Evolutionary conservation across 2,329 filamentous ascomycete genomes (phyloP), one percentile per base, ranked within the genome.

Genomic region (Arthrobotrys sphaeroides): DNA sequence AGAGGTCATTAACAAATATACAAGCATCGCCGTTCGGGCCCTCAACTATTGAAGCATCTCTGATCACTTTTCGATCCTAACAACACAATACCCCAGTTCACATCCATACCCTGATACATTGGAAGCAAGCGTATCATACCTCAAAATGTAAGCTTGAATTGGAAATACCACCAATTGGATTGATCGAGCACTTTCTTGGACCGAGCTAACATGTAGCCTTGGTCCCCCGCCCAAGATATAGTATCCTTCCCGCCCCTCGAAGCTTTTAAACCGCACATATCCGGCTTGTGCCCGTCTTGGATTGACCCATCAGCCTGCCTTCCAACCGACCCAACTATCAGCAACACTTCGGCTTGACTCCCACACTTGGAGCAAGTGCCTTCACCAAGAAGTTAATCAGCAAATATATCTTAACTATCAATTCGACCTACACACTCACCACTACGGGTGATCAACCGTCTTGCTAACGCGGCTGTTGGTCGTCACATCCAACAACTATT

Each of bases 1-100:
- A 75, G 72, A 75, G 72, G 72, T 75, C 72, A 69, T 69, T 69
- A 36, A 51, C 18, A 64, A 47, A 59, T 59, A 59, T 49, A 64
- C 47, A 47, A 59, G n/a, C 49, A 38, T 53, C 59, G 7, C 6
- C n/a, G n/a, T 26, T 20, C 26, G 7, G 28, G 9, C 47, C 36
- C 47, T 36, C 16, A 33, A 53, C 10, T 55, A 4, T 22, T 38
- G 31, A 38, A 38, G 18, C 22, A 38, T n/a, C 24, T 36, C 20
- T 51, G 6, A 38, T 22, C 16, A 31, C 18, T 22, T n/a, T 22
- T 55, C 49, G 49, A 55, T 12, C n/a, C 51, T 12, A 38, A 55
- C 51, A 55, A 55, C 51, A 55, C 51, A 55, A 55, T 38, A 55
- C 51, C 51, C 51, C 24, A 5, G 51, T n/a, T 38, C 51, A 24